These are phyloP conservation scores for Agaricus subrufescens DNA, from an alignment of 768 basidiomycete genomes.

Conservation along the genomic window DNA sequence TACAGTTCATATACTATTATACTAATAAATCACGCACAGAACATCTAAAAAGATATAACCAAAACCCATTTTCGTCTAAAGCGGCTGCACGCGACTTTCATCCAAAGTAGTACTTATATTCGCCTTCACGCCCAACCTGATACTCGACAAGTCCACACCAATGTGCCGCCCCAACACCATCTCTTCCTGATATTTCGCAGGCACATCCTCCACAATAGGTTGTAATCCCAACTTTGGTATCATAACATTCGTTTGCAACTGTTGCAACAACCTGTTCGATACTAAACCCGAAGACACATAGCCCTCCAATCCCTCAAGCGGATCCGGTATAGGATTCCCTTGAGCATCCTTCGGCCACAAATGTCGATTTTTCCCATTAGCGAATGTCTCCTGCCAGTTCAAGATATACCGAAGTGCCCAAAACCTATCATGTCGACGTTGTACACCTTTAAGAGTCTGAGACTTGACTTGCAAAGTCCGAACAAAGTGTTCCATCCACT, in stretches of 20 bases:
- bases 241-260: constrained; percentile 13
- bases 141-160: constrained; percentile 21
- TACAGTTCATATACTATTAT: background rate
- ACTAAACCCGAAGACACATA: constrained; percentile 11
- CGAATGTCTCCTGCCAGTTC: constrained; percentile 24
- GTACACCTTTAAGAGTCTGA: constrained; percentile 6
- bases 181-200: background rate
- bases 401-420: constrained; percentile 34
- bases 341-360: background rate
- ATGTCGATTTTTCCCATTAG: constrained; percentile 3
- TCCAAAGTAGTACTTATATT: constrained; percentile 13
- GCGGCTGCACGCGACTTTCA: background rate
- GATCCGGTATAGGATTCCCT: constrained; percentile 12
- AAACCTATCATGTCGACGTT: constrained; percentile 23
- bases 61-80: background rate
- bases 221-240: constrained; percentile 21
- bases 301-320: constrained; percentile 21
- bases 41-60: background rate
- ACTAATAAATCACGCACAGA: background rate
- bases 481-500: constrained; percentile 39
- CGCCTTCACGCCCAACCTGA: constrained; percentile 25
- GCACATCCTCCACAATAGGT: constrained; percentile 5
- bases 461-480: constrained; percentile 26
- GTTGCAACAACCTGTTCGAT: constrained; percentile 11
- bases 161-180: background rate